A percentile compares a stretch with the other conserved stretches of the same genome.
phyloP scores from a whole-genome alignment of 2,329 filamentous ascomycete species.

The Alternaria panax region DNA sequence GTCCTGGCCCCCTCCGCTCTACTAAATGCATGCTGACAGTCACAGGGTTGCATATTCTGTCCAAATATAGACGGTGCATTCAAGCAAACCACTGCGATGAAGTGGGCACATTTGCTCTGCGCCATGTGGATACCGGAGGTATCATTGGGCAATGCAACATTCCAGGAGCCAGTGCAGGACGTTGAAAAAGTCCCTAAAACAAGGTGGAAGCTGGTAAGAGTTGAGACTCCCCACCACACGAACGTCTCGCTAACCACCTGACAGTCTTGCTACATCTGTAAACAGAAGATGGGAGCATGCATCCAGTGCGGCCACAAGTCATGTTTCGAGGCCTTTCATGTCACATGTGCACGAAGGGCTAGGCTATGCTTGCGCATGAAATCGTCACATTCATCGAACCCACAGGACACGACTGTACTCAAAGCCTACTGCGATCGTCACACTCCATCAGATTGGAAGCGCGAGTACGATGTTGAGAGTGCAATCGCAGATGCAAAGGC shows the following conservation, averaged over 20 bases:
- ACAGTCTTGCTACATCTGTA: constrained; percentile 88
- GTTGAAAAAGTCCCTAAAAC: constrained; percentile 96
- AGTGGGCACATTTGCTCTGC: constrained; percentile 96
- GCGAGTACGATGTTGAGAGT: constrained; percentile 81
- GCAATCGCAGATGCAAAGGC: constrained; percentile 84
- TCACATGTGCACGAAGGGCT: constrained; percentile 90
- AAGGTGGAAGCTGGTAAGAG: constrained; percentile 78
- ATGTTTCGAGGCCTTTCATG: constrained; percentile 96
- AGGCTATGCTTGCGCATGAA: constrained; percentile 96
- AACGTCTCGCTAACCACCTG: constrained; percentile 20
- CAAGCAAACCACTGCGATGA: constrained; percentile 95
- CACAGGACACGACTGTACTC: constrained; percentile 80
- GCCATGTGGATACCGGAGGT: constrained; percentile 99
- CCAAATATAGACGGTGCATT: constrained; percentile 97
- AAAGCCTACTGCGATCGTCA: constrained; percentile 98
- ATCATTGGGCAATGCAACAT: constrained; percentile 90
- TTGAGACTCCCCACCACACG: not conserved
- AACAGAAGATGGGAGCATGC: constrained; percentile 96
- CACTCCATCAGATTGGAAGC: constrained; percentile 85
- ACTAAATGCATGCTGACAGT: constrained; percentile 25
- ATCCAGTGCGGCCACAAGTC: constrained; percentile 98
- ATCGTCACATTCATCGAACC: constrained; percentile 78
- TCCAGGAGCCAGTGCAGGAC: constrained; percentile 98
- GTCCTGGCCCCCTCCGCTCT: constrained; percentile 12
- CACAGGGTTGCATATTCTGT: constrained; percentile 83